Conservation (phyloP, 2,329 filamentous ascomycete species). For the Hymenoscyphus salicellus region DNA sequence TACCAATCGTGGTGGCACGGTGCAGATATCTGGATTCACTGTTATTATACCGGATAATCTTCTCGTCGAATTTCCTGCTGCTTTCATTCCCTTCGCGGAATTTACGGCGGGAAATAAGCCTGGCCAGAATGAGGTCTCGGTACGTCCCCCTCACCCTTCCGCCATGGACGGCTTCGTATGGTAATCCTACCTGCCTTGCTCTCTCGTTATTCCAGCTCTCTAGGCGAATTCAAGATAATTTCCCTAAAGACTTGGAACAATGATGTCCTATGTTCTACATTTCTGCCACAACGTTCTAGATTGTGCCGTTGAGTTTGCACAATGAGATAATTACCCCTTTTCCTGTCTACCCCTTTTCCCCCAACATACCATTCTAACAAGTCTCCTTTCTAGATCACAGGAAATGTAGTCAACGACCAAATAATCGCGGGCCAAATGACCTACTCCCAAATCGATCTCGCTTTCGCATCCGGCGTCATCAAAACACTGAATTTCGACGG, state of each 20-base stretch:
- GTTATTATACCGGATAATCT: conserved; percentile 49
- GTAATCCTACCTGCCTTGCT: too few relatives aligned
- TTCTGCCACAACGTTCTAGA: too few relatives aligned
- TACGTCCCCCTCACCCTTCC: not conserved
- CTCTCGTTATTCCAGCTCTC: too few relatives aligned
- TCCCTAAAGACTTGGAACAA: too few relatives aligned
- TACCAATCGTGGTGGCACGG: conserved; percentile 45
- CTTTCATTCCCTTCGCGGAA: conserved; percentile 42
- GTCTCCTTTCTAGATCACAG: conserved; percentile 31
- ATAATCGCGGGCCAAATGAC: conserved; percentile 41
- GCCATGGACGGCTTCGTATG: too few relatives aligned
- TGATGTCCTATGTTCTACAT: too few relatives aligned
- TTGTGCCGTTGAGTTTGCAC: too few relatives aligned
- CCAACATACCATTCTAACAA: not conserved
- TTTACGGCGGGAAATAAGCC: conserved; percentile 15
- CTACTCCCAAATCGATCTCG: conserved; percentile 38
- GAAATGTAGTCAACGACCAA: conserved; percentile 39
- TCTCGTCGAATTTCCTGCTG: conserved; percentile 47
- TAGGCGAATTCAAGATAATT: too few relatives aligned
- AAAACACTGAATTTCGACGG: conserved; percentile 36
- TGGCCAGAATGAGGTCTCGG: conserved; percentile 27
- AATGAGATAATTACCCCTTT: too few relatives aligned
- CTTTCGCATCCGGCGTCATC: conserved; percentile 39
- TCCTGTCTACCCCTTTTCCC: too few relatives aligned
- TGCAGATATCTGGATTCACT: conserved; percentile 45